phyloP scores from a whole-genome alignment of 176 grass and related monocot genomes.

The Carex myosuroides region DNA sequence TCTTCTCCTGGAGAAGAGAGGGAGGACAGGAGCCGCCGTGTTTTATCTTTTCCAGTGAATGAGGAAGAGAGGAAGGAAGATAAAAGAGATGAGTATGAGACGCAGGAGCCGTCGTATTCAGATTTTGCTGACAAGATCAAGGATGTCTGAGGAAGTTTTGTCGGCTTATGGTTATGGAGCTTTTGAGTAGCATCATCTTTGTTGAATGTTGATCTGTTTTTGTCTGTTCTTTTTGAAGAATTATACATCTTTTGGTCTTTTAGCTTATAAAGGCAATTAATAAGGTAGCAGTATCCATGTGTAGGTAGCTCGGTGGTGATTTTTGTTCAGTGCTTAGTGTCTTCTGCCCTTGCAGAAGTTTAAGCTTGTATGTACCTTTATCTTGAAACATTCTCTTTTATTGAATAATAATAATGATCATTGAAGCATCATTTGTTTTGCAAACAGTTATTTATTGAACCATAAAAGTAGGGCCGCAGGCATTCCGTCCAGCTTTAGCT shows the following conservation, averaged over 20 bases:
- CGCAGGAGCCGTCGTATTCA: conserved; percentile 31
- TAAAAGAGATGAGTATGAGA: conserved; percentile 8
- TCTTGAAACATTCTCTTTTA: background rate
- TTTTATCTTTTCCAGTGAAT: background rate
- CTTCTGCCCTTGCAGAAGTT: background rate
- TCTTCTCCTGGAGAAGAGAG: conserved; percentile 3
- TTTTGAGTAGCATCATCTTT: background rate
- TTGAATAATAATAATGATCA: background rate
- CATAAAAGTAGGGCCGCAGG: too few relatives aligned
- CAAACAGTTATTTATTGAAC: too few relatives aligned
- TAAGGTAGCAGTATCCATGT: background rate
- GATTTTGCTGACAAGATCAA: conserved; percentile 53
- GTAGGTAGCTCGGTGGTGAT: background rate
- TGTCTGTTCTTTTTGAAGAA: background rate
- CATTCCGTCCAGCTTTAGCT: too few relatives aligned
- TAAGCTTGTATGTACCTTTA: background rate
- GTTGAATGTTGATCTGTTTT: background rate
- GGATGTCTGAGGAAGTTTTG: conserved; percentile 46
- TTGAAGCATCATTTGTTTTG: background rate
- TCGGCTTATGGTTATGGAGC: background rate
- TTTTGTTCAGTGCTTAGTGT: background rate
- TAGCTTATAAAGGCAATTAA: background rate
- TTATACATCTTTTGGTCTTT: background rate
- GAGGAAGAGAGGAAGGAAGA: conserved; percentile 23
- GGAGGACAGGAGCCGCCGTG: background rate